Evolutionary conservation across 441 rosid species (phyloP).

Genomic region (Theobroma grandiflorum): DNA sequence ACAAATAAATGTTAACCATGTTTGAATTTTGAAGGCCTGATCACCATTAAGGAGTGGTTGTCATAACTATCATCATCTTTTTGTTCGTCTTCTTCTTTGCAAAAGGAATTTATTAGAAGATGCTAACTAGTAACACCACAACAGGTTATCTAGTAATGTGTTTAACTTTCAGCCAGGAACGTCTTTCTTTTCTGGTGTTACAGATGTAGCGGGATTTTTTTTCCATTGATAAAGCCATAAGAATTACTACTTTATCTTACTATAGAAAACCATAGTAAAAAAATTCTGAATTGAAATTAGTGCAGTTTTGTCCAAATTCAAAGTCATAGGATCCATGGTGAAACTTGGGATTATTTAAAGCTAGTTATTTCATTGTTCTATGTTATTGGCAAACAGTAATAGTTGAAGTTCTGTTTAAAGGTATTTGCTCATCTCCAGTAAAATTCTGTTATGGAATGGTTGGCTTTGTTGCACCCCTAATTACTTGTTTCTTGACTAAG

Average conservation of each 20-base stretch:
- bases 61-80: background rate
- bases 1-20: background rate
- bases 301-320: background rate
- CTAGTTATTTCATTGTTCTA: background rate
- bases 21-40: background rate
- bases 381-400: background rate
- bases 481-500: background rate
- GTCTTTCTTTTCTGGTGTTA: background rate
- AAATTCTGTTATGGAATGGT: background rate
- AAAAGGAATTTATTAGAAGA: background rate
- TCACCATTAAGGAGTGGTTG: background rate
- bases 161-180: slow-evolving; percentile 1
- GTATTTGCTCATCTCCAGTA: background rate
- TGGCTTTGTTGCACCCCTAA: background rate
- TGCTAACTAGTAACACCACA: no score
- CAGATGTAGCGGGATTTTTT: background rate
- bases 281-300: background rate
- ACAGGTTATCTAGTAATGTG: background rate
- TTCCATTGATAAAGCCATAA: background rate
- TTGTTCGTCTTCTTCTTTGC: background rate
- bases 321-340: background rate
- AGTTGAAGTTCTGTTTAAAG: background rate
- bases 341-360: background rate
- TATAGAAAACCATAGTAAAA: background rate
- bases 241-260: background rate